Evolutionary conservation across 148 eudicot species (phyloP).

Genomic region (Arctostaphylos glauca): DNA sequence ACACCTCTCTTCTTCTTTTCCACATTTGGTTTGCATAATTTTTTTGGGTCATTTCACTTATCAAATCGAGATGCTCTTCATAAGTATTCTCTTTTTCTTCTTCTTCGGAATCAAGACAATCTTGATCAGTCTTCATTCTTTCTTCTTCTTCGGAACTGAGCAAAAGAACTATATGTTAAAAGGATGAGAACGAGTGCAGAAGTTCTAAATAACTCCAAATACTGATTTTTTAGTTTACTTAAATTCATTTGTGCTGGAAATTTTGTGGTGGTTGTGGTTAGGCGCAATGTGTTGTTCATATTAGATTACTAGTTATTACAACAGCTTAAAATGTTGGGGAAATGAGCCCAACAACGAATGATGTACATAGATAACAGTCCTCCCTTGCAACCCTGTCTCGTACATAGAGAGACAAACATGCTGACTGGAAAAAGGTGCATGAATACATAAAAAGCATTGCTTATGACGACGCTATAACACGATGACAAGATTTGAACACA

Average conservation of each 20-base stretch:
- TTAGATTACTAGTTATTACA: neutral
- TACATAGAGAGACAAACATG: neutral
- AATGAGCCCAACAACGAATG: neutral
- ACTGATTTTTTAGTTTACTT: neutral
- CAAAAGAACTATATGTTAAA: neutral
- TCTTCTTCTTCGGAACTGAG: neutral
- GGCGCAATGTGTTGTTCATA: neutral
- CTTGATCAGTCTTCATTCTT: no score
- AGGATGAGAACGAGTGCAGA: slow-evolving; percentile 11
- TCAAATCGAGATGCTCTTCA: no score
- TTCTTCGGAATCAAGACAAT: no score
- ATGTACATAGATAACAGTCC: neutral
- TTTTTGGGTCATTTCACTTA: neutral
- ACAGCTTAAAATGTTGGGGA: neutral
- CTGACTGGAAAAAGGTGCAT: neutral
- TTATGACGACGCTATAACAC: neutral
- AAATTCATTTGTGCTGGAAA: neutral
- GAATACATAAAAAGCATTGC: neutral
- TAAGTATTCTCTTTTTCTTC: no score
- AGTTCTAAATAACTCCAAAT: neutral
- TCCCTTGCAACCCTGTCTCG: neutral
- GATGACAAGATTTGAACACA: slow-evolving; percentile 1
- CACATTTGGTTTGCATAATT: neutral
- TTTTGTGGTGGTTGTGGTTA: neutral
- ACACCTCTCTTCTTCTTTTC: slow-evolving; percentile 12